Evolutionary conservation across 306 rosid species (phyloP).

Genomic region (Lathyrus oleraceus): DNA sequence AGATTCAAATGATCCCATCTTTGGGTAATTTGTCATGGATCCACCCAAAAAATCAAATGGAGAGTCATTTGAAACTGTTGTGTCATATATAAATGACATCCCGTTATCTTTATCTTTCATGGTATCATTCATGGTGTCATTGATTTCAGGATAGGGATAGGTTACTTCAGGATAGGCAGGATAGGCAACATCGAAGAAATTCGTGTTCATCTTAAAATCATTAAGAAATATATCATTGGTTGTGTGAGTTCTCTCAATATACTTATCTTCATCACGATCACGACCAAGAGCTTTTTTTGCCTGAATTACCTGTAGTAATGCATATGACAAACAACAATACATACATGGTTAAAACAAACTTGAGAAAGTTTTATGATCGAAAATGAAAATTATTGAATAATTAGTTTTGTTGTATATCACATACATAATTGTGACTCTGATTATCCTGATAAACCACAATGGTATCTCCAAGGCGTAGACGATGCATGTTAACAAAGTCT

Average conservation of each 20-base stretch:
- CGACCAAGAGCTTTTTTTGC: slow-evolving; percentile 53
- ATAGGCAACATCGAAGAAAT: slow-evolving; percentile 39
- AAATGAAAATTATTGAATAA: not conserved
- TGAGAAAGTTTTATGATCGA: not conserved
- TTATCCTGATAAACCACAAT: slow-evolving; percentile 69
- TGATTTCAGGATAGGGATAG: no score
- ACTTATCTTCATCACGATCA: slow-evolving; percentile 47
- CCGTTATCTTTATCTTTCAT: slow-evolving; percentile 55
- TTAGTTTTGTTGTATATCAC: not conserved
- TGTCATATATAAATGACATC: slow-evolving; percentile 81
- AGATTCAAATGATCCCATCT: slow-evolving; percentile 60
- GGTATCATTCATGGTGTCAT: slow-evolving; percentile 35
- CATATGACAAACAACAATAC: not conserved
- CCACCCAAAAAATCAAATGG: slow-evolving; percentile 85
- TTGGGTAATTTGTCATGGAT: slow-evolving; percentile 71
- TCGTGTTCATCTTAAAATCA: slow-evolving; percentile 52
- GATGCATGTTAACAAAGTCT: slow-evolving; percentile 75
- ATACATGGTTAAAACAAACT: not conserved
- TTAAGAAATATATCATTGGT: slow-evolving; percentile 39
- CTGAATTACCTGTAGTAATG: slow-evolving; percentile 58
- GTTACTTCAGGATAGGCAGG: not conserved
- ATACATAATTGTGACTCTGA: slow-evolving; percentile 66
- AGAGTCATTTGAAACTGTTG: slow-evolving; percentile 67
- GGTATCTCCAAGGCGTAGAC: slow-evolving; percentile 72
- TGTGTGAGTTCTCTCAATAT: slow-evolving; percentile 30